phyloP scores from a whole-genome alignment of 306 rosid genomes.

The Casuarina equisetifolia region DNA sequence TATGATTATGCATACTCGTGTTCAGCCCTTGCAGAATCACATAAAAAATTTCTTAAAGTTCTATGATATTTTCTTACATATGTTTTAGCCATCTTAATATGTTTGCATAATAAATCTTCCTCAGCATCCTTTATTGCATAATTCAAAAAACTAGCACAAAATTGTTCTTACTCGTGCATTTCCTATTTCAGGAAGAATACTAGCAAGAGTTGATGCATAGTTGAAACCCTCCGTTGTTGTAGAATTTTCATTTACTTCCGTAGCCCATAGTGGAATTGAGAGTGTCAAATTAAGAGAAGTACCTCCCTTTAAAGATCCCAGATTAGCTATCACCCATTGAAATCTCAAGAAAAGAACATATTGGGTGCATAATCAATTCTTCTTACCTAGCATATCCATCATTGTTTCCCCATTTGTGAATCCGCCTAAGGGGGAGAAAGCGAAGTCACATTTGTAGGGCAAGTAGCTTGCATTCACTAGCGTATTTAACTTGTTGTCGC shows the following conservation, averaged over 20 bases:
- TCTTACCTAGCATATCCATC: not conserved
- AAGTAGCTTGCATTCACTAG: not conserved
- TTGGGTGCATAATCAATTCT: not conserved
- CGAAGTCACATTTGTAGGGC: not conserved
- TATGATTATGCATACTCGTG: not conserved
- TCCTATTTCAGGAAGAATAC: not conserved
- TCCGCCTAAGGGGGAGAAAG: not conserved
- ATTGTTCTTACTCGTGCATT: not conserved
- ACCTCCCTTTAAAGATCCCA: not conserved
- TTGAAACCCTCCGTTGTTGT: not conserved
- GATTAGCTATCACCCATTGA: not conserved
- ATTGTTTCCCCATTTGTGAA: constrained; percentile 1
- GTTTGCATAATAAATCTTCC: too few relatives aligned
- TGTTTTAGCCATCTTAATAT: too few relatives aligned
- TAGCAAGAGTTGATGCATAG: not conserved
- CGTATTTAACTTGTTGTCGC: not conserved
- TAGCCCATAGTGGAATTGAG: not conserved
- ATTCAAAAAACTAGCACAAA: too few relatives aligned
- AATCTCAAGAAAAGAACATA: not conserved
- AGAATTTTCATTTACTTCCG: not conserved
- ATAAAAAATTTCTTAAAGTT: not conserved
- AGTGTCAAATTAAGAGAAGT: not conserved
- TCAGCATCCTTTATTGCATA: too few relatives aligned
- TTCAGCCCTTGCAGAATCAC: not conserved
- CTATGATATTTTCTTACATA: too few relatives aligned